These are phyloP conservation scores for Ogataea hybrid DNA, from an alignment of 1,139 yeast genomes.

Conservation along the genomic window DNA sequence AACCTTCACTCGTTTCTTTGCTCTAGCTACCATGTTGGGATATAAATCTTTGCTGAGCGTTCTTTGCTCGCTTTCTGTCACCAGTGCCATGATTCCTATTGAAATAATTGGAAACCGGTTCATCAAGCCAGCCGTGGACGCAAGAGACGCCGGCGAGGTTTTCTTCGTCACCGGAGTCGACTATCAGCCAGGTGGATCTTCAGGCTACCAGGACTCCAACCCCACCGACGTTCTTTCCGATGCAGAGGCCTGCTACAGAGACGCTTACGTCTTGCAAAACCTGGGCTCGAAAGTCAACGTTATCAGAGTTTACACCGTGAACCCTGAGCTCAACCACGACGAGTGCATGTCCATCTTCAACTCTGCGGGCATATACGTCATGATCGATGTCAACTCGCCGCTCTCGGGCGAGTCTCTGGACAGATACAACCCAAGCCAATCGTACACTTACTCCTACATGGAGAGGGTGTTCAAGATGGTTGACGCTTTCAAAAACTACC, in stretches of 20 bases:
- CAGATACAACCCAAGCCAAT: slow-evolving; percentile 67
- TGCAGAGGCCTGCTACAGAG: slow-evolving; percentile 71
- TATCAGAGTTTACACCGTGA: slow-evolving; percentile 69
- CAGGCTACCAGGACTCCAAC: slow-evolving; percentile 46
- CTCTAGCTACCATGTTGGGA: slow-evolving; percentile 3
- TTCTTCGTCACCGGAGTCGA: slow-evolving; percentile 63
- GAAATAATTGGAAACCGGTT: slow-evolving; percentile 46
- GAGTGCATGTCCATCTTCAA: slow-evolving; percentile 84
- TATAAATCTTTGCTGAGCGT: slow-evolving; percentile 1
- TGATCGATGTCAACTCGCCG: slow-evolving; percentile 88
- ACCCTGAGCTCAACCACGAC: slow-evolving; percentile 78
- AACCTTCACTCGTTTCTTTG: not conserved
- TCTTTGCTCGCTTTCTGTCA: slow-evolving; percentile 1
- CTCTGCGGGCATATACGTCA: slow-evolving; percentile 84
- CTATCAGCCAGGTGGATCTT: slow-evolving; percentile 89
- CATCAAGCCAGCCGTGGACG: slow-evolving; percentile 43
- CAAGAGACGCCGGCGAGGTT: slow-evolving; percentile 42
- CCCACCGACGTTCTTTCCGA: slow-evolving; percentile 74
- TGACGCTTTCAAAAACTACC: slow-evolving; percentile 78
- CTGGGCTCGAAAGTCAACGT: slow-evolving; percentile 64
- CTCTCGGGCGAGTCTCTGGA: slow-evolving; percentile 59
- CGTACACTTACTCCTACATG: slow-evolving; percentile 67
- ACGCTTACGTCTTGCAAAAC: slow-evolving; percentile 72
- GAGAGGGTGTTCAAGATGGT: slow-evolving; percentile 76
- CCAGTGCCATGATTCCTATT: slow-evolving; percentile 43